Conservation (phyloP, 208 protist species). For the Acanthamoeba lenticulata region DNA sequence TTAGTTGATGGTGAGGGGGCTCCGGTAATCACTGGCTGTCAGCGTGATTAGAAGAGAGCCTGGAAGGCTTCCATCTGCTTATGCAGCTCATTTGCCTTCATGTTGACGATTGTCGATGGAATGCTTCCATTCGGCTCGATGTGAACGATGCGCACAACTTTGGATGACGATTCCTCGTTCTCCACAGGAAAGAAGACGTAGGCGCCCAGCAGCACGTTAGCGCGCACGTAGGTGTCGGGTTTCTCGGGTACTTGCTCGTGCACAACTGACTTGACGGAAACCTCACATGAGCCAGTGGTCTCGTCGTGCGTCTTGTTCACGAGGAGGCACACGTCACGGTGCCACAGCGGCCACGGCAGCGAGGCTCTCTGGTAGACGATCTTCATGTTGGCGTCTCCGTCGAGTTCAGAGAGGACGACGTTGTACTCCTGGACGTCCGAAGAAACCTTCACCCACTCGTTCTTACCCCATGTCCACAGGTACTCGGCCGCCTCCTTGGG, state of each 20-base stretch:
- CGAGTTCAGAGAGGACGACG: not conserved
- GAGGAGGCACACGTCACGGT: constrained; percentile 54
- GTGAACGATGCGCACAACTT: constrained; percentile 2
- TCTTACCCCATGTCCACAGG: not conserved
- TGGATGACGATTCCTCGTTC: not conserved
- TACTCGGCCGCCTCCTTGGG: constrained; percentile 2
- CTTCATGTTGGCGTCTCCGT: not conserved
- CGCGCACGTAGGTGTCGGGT: not conserved
- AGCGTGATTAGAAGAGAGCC: not conserved
- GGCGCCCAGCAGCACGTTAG: not conserved
- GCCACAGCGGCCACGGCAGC: constrained; percentile 61
- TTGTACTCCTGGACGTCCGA: not conserved
- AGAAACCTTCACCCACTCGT: not conserved
- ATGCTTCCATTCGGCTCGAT: constrained; percentile 43
- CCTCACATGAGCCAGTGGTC: not conserved
- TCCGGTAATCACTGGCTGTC: not conserved
- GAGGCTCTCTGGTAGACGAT: constrained; percentile 6
- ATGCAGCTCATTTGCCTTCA: constrained; percentile 10
- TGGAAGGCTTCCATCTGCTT: not conserved
- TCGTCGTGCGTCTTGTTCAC: not conserved
- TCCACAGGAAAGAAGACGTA: constrained; percentile 16
- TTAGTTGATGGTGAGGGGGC: not conserved
- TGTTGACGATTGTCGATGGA: constrained; percentile 45
- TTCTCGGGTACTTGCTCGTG: constrained; percentile 4
- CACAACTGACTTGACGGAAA: not conserved